A percentile compares a stretch with the other conserved stretches of the same genome.
Evolutionary conservation across 495 filamentous ascomycete species (phyloP).

Genomic region (Aspergillus heteromorphus): DNA sequence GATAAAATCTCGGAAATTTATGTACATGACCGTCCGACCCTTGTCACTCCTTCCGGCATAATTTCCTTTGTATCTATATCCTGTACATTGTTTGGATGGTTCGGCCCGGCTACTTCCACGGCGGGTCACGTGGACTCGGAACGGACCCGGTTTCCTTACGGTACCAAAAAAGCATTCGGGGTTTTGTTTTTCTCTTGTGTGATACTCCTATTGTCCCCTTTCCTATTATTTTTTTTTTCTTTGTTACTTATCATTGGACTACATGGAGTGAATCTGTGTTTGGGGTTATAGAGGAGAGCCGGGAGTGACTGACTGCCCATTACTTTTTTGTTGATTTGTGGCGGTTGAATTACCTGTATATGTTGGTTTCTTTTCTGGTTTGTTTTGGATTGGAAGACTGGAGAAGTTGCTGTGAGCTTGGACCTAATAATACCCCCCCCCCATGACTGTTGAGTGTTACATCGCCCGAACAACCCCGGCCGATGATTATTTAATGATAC

Average conservation of each 20-base stretch:
- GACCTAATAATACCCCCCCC: constrained; percentile 28
- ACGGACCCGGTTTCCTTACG: constrained; percentile 16
- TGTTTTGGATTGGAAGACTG: no score
- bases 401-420: constrained; percentile 8
- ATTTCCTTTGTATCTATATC: constrained; percentile 34
- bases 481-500: not conserved
- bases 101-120: constrained; percentile 9
- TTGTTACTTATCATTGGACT: not conserved
- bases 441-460: constrained; percentile 13
- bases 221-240: constrained; percentile 7
- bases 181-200: not conserved
- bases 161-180: constrained; percentile 13
- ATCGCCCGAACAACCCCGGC: not conserved
- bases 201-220: constrained; percentile 3
- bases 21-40: constrained; percentile 27
- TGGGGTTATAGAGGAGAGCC: constrained; percentile 9
- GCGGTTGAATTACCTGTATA: constrained; percentile 9
- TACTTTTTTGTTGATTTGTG: constrained; percentile 4
- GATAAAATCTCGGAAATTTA: constrained; percentile 18
- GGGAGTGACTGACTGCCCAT: constrained; percentile 9
- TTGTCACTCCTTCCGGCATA: constrained; percentile 16
- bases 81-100: constrained; percentile 26
- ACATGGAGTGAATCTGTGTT: constrained; percentile 5
- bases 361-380: constrained; percentile 8
- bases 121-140: constrained; percentile 15